Evolutionary conservation across 2,329 filamentous ascomycete genomes (phyloP), one percentile per base, ranked within the genome.

Genomic region (Verticillium tricorpus): DNA sequence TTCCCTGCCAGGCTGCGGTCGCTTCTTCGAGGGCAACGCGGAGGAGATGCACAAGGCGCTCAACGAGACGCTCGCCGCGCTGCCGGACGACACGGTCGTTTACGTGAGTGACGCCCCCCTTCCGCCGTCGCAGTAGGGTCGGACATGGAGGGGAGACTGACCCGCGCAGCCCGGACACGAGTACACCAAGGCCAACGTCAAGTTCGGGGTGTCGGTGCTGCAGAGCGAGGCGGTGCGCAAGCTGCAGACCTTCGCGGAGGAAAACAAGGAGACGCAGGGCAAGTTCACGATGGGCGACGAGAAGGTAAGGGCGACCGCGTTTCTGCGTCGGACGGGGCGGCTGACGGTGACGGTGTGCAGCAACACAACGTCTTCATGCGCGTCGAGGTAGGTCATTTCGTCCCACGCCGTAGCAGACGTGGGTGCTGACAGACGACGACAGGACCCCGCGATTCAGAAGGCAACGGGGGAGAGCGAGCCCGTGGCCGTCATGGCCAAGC

Each of bases 291-390:
- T 99, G 75, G 93, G 90, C 0, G 93, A 99, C 71, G 95, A 99
- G 78, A 98, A 98, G 89, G 91, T 92, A 28, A 76, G 76, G 61
- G 76, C 45, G 2, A 8, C 58, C 34, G 7, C 4, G 1, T 14
- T 40, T 6, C 22, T 12, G 8, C 34, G 56, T 19, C 8, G 56
- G 9, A 6, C 5, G 14, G 9, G 25, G 17, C 7, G 35, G 57
- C 61, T 65, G 34, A 63, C 63, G 56, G 34, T 22, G 63, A 57
- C 54, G n/a, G 22, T 34, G 22, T 34, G 54, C 65, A 94, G 91
- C 80, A 91, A 78, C 93, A 98, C 75, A 99, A 99, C 71, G 92
- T 97, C 1, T 99, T 99, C 71, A 98, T 99, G 95, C 85, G 91
- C 67, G 83, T 96, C 39, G 82, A 89, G 68, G 90, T 92, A 78